Percentiles rank a stretch among this genome's conserved stretches.
Conservation (phyloP, 768 basidiomycete genomes). For the Pleurotus eryngii region DNA sequence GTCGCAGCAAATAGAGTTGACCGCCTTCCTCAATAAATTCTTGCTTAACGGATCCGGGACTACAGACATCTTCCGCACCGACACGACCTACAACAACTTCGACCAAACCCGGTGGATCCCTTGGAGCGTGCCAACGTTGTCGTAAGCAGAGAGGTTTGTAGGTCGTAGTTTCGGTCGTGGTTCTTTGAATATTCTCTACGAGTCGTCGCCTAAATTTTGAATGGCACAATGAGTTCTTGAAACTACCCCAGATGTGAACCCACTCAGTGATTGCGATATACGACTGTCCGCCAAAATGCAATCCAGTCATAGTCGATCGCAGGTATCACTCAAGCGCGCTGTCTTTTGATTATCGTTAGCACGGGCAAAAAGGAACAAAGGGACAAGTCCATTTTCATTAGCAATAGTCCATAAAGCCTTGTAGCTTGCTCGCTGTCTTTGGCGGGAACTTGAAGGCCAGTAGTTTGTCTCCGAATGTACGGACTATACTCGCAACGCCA, state of each 20-base stretch:
- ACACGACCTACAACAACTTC: slow-evolving; percentile 29
- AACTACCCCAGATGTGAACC: too few species aligned
- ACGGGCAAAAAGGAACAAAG: too few species aligned
- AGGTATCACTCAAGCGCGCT: too few species aligned
- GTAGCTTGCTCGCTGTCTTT: slow-evolving; percentile 61
- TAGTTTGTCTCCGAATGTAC: slow-evolving; percentile 74
- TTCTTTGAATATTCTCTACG: too few species aligned
- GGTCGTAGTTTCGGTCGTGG: too few species aligned
- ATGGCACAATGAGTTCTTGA: too few species aligned
- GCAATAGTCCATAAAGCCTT: slow-evolving; percentile 67
- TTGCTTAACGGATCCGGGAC: slow-evolving; percentile 44
- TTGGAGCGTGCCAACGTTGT: slow-evolving; percentile 5
- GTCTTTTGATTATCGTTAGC: too few species aligned
- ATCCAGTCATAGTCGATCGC: too few species aligned
- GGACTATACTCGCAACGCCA: slow-evolving; percentile 60
- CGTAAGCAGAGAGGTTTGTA: not conserved
- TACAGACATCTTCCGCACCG: slow-evolving; percentile 42
- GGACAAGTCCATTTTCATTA: slow-evolving; percentile 14
- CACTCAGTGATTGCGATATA: too few species aligned
- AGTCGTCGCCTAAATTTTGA: too few species aligned
- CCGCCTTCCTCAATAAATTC: slow-evolving; percentile 56
- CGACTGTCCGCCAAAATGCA: too few species aligned
- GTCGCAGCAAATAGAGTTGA: slow-evolving; percentile 38
- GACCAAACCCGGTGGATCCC: slow-evolving; percentile 1
- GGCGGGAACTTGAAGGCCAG: slow-evolving; percentile 77